phyloP scores from a whole-genome alignment of 2,329 filamentous ascomycete genomes.

The Colletotrichum lindemuthianum region DNA sequence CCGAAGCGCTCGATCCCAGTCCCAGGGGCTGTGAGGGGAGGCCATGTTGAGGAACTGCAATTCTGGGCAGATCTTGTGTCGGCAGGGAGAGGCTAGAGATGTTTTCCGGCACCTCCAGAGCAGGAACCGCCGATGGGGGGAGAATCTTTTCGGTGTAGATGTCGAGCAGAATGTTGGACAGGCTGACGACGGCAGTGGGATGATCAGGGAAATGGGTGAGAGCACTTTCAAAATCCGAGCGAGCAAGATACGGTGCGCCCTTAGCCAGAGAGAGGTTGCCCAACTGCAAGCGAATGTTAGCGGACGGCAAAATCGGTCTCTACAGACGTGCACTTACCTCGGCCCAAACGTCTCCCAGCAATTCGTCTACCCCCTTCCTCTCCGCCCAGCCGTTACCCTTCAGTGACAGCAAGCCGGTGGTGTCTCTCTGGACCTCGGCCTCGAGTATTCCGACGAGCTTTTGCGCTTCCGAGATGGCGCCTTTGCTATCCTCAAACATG shows the following conservation, averaged over 20 bases:
- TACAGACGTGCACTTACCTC: slow-evolving; percentile 67
- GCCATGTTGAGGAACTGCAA: slow-evolving; percentile 19
- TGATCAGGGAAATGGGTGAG: slow-evolving; percentile 85
- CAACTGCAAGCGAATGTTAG: slow-evolving; percentile 59
- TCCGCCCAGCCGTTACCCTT: slow-evolving; percentile 79
- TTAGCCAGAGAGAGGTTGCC: slow-evolving; percentile 74
- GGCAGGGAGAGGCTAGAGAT: slow-evolving; percentile 32
- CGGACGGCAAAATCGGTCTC: background rate
- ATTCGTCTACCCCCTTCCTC: slow-evolving; percentile 81
- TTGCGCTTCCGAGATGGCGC: slow-evolving; percentile 82
- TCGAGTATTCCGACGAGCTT: slow-evolving; percentile 80
- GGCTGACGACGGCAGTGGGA: slow-evolving; percentile 78
- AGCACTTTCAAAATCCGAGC: slow-evolving; percentile 83
- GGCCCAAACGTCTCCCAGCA: slow-evolving; percentile 85
- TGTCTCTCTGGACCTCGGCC: slow-evolving; percentile 69
- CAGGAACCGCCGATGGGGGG: slow-evolving; percentile 64
- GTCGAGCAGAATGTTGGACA: slow-evolving; percentile 88
- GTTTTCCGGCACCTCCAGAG: slow-evolving; percentile 49
- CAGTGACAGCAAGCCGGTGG: slow-evolving; percentile 70
- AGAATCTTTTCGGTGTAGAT: slow-evolving; percentile 78
- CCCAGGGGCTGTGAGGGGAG: slow-evolving; percentile 60
- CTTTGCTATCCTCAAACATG: slow-evolving; percentile 81
- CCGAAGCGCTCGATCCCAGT: slow-evolving; percentile 44
- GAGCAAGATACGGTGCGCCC: slow-evolving; percentile 72
- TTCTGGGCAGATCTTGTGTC: slow-evolving; percentile 22